phyloP scores from a whole-genome alignment of 78 protist genomes.

The Dictyostelium citrinum region DNA sequence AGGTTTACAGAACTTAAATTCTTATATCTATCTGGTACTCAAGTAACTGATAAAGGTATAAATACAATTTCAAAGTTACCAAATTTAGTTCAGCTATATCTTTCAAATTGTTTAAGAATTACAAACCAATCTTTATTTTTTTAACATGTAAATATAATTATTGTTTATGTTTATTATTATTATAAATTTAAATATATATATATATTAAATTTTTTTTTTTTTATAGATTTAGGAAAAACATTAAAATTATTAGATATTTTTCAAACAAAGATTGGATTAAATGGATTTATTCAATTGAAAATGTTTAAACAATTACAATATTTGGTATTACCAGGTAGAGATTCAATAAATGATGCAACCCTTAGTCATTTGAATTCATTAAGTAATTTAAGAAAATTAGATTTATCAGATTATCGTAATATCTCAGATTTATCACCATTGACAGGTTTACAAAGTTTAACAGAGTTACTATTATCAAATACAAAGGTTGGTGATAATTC shows the following conservation, averaged over 20 bases:
- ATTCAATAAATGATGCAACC: neutral
- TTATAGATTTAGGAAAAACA: slow-evolving; percentile 33
- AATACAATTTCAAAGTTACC: slow-evolving; percentile 14
- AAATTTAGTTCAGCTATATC: neutral
- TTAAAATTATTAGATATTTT: slow-evolving; percentile 1
- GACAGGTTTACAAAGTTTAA: neutral
- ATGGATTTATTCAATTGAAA: slow-evolving; percentile 51
- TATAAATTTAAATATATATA: neutral
- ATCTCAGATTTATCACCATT: neutral
- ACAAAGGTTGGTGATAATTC: slow-evolving; percentile 27
- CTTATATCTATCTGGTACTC: slow-evolving; percentile 6
- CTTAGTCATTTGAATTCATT: slow-evolving; percentile 10
- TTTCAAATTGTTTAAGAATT: slow-evolving; percentile 26
- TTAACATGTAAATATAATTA: slow-evolving; percentile 26
- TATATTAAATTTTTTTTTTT: neutral
- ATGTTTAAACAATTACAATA: neutral
- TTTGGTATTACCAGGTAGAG: slow-evolving; percentile 43
- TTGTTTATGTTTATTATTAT: no score
- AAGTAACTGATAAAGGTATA: slow-evolving; percentile 19
- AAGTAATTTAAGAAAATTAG: neutral
- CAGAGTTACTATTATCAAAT: slow-evolving; percentile 28
- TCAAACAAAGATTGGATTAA: slow-evolving; percentile 22
- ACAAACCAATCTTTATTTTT: slow-evolving; percentile 42
- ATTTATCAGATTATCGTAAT: slow-evolving; percentile 35
- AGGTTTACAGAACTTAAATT: neutral